These are phyloP conservation scores for Astrocystis sublimbata DNA, from an alignment of 495 filamentous ascomycete species.

Conservation along the genomic window DNA sequence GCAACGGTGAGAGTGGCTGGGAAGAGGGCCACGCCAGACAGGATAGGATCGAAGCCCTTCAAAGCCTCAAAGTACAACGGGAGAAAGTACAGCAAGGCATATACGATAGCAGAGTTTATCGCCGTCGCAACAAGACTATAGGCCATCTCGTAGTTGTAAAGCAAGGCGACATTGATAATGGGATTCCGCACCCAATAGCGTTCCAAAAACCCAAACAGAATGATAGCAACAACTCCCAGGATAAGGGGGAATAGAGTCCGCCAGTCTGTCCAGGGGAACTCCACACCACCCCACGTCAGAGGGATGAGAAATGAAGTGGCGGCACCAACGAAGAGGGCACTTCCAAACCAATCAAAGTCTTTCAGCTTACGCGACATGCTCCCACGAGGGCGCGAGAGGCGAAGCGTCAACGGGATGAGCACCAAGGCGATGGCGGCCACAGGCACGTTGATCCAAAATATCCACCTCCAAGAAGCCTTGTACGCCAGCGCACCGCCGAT, in stretches of 20 bases:
- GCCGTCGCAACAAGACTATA: constrained; percentile 26
- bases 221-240: constrained; percentile 49
- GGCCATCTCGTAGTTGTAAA: constrained; percentile 38
- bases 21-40: constrained; percentile 58
- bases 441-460: constrained; percentile 48
- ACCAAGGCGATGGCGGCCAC: constrained; percentile 37
- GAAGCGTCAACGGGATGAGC: constrained; percentile 30
- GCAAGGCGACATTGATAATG: constrained; percentile 47
- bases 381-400: no score
- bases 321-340: constrained; percentile 53
- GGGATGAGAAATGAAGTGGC: constrained; percentile 52
- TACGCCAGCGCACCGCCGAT: constrained; percentile 66
- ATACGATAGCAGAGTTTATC: constrained; percentile 26
- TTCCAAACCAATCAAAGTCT: constrained; percentile 60
- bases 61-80: constrained; percentile 67
- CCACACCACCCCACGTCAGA: constrained; percentile 56
- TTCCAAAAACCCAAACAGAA: constrained; percentile 53
- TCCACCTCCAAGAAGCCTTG: constrained; percentile 36
- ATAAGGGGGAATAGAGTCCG: constrained; percentile 59
- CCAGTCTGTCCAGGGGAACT: constrained; percentile 55
- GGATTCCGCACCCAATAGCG: constrained; percentile 43
- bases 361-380: no score
- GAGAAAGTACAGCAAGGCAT: constrained; percentile 57
- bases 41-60: constrained; percentile 55
- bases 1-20: constrained; percentile 50